phyloP scores from a whole-genome alignment of 331 rosid species.

The Acacia concinna region DNA sequence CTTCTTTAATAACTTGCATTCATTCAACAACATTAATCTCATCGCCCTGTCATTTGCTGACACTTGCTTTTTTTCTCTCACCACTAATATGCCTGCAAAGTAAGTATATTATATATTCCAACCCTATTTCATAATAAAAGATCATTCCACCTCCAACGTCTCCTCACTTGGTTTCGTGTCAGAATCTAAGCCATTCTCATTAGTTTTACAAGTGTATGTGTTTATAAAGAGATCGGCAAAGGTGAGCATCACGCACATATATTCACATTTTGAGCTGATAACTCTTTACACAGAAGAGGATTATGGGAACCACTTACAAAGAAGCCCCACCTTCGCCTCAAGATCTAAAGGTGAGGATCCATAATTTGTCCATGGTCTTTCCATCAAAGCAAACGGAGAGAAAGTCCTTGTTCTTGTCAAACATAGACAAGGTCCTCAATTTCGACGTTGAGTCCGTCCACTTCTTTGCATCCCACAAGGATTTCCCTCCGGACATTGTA shows the following conservation, averaged over 20 bases:
- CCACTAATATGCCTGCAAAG: not conserved
- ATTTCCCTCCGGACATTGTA: slow-evolving; percentile 41
- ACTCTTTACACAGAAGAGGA: not conserved
- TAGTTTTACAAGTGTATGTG: not conserved
- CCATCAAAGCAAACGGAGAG: slow-evolving; percentile 52
- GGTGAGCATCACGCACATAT: not conserved
- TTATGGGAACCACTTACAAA: slow-evolving; percentile 31
- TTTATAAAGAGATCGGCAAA: not conserved
- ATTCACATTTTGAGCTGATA: not conserved
- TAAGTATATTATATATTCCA: not conserved
- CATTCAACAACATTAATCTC: not conserved
- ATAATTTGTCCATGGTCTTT: slow-evolving; percentile 41
- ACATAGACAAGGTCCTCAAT: slow-evolving; percentile 74
- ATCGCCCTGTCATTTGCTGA: not conserved
- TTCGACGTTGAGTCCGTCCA: slow-evolving; percentile 68
- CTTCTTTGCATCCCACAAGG: slow-evolving; percentile 53
- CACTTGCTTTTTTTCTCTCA: not conserved
- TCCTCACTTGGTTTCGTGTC: slow-evolving; percentile 15
- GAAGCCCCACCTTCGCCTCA: slow-evolving; percentile 28
- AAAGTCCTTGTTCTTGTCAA: slow-evolving; percentile 63
- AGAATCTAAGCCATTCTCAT: slow-evolving; percentile 13
- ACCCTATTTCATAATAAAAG: not conserved
- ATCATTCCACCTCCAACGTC: not conserved
- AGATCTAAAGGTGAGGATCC: slow-evolving; percentile 60
- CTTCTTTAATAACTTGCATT: not conserved